Evolutionary conservation across 331 rosid species (phyloP).

Genomic region (Rosa hybrid): DNA sequence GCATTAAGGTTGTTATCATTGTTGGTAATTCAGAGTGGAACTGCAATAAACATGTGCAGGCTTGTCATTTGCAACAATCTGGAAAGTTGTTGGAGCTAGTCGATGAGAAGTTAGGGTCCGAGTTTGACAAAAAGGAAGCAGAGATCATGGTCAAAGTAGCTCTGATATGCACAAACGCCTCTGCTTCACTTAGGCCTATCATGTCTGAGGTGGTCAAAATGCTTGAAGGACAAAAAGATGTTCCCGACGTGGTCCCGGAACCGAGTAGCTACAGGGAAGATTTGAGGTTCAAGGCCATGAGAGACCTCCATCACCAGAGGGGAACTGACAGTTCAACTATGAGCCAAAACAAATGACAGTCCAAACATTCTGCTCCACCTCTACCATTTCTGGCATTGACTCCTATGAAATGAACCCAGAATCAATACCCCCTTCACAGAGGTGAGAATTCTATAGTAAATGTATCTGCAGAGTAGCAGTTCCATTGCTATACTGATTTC

Average conservation of each 20-base stretch:
- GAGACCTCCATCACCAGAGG: constrained; percentile 53
- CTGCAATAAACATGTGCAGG: constrained; percentile 44
- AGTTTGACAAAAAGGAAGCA: constrained; percentile 51
- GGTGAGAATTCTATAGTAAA: neutral
- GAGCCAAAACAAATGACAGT: constrained; percentile 37
- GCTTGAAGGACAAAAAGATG: constrained; percentile 61
- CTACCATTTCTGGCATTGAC: constrained; percentile 28
- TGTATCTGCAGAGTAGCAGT: neutral
- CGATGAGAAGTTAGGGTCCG: constrained; percentile 61
- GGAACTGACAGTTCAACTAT: constrained; percentile 40
- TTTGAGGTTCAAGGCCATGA: constrained; percentile 69
- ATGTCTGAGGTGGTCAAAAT: constrained; percentile 79
- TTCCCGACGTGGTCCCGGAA: constrained; percentile 56
- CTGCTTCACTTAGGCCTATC: constrained; percentile 65
- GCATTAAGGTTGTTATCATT: neutral
- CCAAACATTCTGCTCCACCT: constrained; percentile 35
- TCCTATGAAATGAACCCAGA: constrained; percentile 25
- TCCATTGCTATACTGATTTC: neutral
- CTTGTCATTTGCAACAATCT: constrained; percentile 50
- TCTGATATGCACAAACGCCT: constrained; percentile 60
- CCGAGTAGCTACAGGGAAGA: constrained; percentile 40
- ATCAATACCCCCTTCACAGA: neutral
- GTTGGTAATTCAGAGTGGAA: neutral
- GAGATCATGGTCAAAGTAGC: constrained; percentile 62
- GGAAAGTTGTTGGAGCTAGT: constrained; percentile 53